Evolutionary conservation across 2,329 filamentous ascomycete genomes (phyloP).

Genomic region (Ophiosphaerella narmari): DNA sequence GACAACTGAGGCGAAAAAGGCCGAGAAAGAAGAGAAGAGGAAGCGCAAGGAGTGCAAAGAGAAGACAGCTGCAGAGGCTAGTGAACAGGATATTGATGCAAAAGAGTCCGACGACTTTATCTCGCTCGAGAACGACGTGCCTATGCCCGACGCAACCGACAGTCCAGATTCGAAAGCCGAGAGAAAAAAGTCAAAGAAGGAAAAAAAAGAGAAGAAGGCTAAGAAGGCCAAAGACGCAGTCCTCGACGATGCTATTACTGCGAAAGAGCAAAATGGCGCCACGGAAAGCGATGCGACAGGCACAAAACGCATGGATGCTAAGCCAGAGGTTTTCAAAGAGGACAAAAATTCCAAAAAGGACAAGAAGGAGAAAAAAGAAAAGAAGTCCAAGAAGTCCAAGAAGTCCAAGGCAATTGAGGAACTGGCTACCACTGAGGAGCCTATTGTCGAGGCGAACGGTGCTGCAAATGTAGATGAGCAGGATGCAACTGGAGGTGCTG

Average conservation of each 20-base stretch:
- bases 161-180: constrained; percentile 7
- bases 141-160: constrained; percentile 8
- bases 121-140: background rate
- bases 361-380: constrained; percentile 35
- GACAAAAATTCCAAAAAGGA: constrained; percentile 24
- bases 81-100: background rate
- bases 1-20: constrained; percentile 6
- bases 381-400: constrained; percentile 27
- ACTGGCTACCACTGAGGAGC: constrained; percentile 14
- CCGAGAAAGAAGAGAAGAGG: constrained; percentile 18
- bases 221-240: constrained; percentile 27
- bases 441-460: constrained; percentile 20
- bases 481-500: constrained; percentile 18
- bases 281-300: background rate
- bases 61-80: background rate
- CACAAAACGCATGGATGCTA: constrained; percentile 9
- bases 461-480: constrained; percentile 17
- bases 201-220: constrained; percentile 25
- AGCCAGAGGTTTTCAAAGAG: constrained; percentile 15
- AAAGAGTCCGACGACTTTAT: constrained; percentile 3
- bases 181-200: constrained; percentile 27
- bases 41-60: constrained; percentile 4
- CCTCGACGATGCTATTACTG: constrained; percentile 6
- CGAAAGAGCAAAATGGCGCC: constrained; percentile 17
- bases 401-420: constrained; percentile 19